These are phyloP conservation scores for Chrysochromulina tobinii DNA, from an alignment of 78 protist genomes.

Conservation along the genomic window DNA sequence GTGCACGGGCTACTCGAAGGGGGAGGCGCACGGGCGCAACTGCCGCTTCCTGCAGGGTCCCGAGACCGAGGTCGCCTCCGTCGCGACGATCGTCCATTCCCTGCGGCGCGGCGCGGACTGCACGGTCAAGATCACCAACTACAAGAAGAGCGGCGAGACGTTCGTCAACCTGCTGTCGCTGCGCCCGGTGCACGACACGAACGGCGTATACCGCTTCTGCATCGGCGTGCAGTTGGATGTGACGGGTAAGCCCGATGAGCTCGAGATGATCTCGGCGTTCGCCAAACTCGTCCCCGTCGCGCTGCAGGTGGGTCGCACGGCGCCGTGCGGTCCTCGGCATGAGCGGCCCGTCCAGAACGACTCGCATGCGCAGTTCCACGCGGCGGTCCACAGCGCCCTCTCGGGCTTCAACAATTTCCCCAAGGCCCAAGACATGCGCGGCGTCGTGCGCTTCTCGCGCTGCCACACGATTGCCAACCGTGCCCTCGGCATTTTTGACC, in stretches of 20 bases:
- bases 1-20: background rate
- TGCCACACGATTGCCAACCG: no score
- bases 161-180: background rate
- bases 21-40: conserved; percentile 30
- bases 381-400: no score
- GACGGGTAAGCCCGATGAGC: background rate
- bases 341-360: no score
- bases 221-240: conserved; percentile 8
- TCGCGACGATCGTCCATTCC: background rate
- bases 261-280: background rate
- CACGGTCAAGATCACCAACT: background rate
- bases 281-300: background rate
- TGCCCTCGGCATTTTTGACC: no score
- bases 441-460: no score
- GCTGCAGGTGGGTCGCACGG: no score
- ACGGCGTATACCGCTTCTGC: background rate
- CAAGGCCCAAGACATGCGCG: no score
- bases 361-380: no score
- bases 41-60: conserved; percentile 48
- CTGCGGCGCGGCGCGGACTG: background rate
- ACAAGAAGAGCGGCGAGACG: background rate
- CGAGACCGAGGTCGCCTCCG: background rate
- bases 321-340: no score
- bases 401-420: no score
- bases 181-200: conserved; percentile 4